A percentile compares a stretch with the other conserved stretches of the same genome.
phyloP scores from a whole-genome alignment of 352 stramenopile species.

The Phytophthora cryptogea region DNA sequence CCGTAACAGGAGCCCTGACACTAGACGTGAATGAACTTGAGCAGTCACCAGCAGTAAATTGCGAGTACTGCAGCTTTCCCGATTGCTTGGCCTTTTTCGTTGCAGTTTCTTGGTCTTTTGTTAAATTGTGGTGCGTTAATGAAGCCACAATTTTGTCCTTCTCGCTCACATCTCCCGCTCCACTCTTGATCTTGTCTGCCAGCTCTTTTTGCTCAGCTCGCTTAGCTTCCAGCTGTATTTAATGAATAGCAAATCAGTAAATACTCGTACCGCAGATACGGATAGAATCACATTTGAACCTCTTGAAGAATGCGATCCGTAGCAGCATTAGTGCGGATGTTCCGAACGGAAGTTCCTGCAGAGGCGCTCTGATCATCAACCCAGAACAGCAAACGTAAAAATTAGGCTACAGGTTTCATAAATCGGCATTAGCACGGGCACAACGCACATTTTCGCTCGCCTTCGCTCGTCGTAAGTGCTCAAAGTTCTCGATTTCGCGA shows the following conservation, averaged over 20 bases:
- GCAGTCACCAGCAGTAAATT: slow-evolving; percentile 89
- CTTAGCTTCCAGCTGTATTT: slow-evolving; percentile 64
- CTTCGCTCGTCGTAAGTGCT: slow-evolving; percentile 89
- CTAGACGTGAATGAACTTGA: slow-evolving; percentile 97
- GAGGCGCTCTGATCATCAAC: slow-evolving; percentile 15
- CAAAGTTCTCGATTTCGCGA: slow-evolving; percentile 98
- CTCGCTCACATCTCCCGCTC: slow-evolving; percentile 60
- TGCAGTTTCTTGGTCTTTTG: slow-evolving; percentile 24
- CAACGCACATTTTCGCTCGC: slow-evolving; percentile 41
- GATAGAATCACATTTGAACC: slow-evolving; percentile 22
- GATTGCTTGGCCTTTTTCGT: slow-evolving; percentile 17
- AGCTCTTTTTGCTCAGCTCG: slow-evolving; percentile 67
- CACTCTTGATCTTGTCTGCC: slow-evolving; percentile 63
- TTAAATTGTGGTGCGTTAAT: slow-evolving; percentile 54
- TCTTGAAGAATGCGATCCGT: slow-evolving; percentile 85
- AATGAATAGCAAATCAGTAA: neutral
- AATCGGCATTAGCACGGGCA: too few relatives aligned
- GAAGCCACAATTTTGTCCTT: slow-evolving; percentile 81
- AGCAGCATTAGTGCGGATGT: slow-evolving; percentile 85
- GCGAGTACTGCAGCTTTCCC: slow-evolving; percentile 63
- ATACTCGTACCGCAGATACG: neutral
- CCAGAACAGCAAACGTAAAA: too few relatives aligned
- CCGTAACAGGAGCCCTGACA: slow-evolving; percentile 75
- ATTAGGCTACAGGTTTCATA: too few relatives aligned
- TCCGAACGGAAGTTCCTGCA: slow-evolving; percentile 31